A percentile compares a stretch with the other conserved stretches of the same genome.
Conservation (phyloP, 2,329 filamentous ascomycete genomes). For the Talaromyces sp. region DNA sequence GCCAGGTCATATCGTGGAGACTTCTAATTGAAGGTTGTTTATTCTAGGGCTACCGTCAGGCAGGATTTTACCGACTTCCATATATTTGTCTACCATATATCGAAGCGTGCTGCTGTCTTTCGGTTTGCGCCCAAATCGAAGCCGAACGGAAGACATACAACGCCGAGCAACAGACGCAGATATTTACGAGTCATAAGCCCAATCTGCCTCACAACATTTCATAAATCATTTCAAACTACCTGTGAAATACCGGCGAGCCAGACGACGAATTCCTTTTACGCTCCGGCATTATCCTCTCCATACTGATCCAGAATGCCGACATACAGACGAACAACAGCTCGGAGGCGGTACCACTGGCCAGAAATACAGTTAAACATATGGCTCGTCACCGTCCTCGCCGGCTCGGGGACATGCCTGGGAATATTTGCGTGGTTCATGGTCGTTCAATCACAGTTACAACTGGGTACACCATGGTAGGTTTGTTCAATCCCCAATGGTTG, state of each 20-base stretch:
- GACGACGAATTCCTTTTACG: not conserved
- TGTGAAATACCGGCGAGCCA: not conserved
- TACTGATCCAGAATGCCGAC: slow-evolving; percentile 8
- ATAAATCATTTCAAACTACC: not conserved
- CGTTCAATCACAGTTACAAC: slow-evolving; percentile 54
- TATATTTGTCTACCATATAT: not conserved
- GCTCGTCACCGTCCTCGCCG: slow-evolving; percentile 60
- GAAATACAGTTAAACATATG: slow-evolving; percentile 64
- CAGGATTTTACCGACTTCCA: not conserved
- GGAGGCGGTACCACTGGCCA: slow-evolving; percentile 57
- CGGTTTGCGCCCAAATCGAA: slow-evolving; percentile 2
- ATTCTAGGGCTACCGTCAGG: not conserved
- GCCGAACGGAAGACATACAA: not conserved
- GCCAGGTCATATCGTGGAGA: slow-evolving; percentile 12
- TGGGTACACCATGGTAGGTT: slow-evolving; percentile 59
- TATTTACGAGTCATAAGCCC: not conserved
- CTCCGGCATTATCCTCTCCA: not conserved
- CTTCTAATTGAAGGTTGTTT: slow-evolving; percentile 2
- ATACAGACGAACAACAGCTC: slow-evolving; percentile 23
- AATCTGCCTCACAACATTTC: not conserved
- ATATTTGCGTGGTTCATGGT: slow-evolving; percentile 60
- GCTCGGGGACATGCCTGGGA: slow-evolving; percentile 57
- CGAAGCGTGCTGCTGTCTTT: not conserved
- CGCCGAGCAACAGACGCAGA: not conserved
- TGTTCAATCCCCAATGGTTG: no score